A percentile compares a stretch with the other conserved stretches of the same genome.
Conservation (phyloP, 2,329 filamentous ascomycete genomes). For the Aschersonia sp. region DNA sequence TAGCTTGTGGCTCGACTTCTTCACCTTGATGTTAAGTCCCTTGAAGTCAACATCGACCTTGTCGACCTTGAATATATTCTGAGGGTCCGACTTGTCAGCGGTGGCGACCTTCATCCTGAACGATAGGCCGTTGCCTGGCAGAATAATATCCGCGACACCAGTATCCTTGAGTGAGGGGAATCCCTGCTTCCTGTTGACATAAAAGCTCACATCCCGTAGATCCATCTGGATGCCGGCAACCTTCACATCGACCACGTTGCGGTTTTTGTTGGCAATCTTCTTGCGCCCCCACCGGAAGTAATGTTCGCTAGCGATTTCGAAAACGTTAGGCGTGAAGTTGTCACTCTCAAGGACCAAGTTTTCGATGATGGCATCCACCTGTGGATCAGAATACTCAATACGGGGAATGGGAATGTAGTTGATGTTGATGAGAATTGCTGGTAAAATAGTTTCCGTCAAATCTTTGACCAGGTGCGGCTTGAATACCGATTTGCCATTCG, state of each 20-base stretch:
- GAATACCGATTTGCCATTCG: constrained; percentile 71
- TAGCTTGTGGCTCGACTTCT: constrained; percentile 89
- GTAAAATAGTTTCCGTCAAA: constrained; percentile 72
- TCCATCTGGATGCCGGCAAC: constrained; percentile 89
- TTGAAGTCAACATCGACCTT: constrained; percentile 74
- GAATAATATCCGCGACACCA: constrained; percentile 75
- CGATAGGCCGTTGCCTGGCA: constrained; percentile 75
- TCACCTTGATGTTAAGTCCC: constrained; percentile 73
- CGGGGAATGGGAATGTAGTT: constrained; percentile 87
- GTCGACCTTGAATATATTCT: constrained; percentile 90
- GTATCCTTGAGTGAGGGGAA: constrained; percentile 80
- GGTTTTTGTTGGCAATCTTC: constrained; percentile 64
- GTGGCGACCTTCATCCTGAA: constrained; percentile 86
- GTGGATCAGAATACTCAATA: constrained; percentile 78
- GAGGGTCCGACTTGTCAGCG: constrained; percentile 56
- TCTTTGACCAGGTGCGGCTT: constrained; percentile 91
- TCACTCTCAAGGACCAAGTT: constrained; percentile 92
- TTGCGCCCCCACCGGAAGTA: constrained; percentile 93
- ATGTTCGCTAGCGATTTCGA: constrained; percentile 84
- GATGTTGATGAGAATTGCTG: constrained; percentile 65
- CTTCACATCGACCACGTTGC: constrained; percentile 70
- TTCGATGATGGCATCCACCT: constrained; percentile 80
- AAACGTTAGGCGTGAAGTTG: constrained; percentile 86
- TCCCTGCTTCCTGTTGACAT: constrained; percentile 87
- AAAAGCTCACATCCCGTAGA: constrained; percentile 78